Evolutionary conservation across 2,329 filamentous ascomycete genomes (phyloP), one percentile per base, ranked within the genome.

Genomic region (Endocalyx cinctus): DNA sequence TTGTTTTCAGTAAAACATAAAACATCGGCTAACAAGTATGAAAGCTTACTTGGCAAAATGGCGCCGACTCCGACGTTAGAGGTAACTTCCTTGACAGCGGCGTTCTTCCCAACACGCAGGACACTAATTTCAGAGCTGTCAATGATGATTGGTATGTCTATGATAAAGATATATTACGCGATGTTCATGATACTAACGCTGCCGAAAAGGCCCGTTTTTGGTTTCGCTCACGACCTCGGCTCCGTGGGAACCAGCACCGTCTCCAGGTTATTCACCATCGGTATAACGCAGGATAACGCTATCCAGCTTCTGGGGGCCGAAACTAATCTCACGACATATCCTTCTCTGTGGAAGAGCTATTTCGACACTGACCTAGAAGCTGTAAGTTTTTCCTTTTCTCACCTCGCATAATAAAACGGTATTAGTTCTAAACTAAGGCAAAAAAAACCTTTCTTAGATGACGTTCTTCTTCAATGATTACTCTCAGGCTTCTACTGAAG

Each of bases 171-270:
- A n/a, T n/a, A n/a, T n/a, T n/a, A n/a, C n/a, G n/a, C n/a, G n/a
- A n/a, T n/a, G n/a, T n/a, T n/a, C n/a, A n/a, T n/a, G n/a, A n/a
- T n/a, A n/a, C n/a, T n/a, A n/a, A n/a, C n/a, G n/a, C n/a, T n/a
- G n/a, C n/a, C n/a, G n/a, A n/a, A n/a, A n/a, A 68, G 86, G 64
- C 87, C 87, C 0, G 84, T 92, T 1, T 94, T 94, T 59, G 87
- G 82, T 0, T 88, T 89, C 49, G 64, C 79, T 8, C 76, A 79
- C 37, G 69, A 79, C 30, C 72, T 86, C 34, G 66, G 64, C 3
- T 53, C 67, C 2, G 63, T 73, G 17, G 47, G 57, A 3, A 38
- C 35, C 1, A 52, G 35, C 18, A 50, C 50, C 3, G 54, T 62
- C 5, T 68, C 64, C 11, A 69, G 71, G 7, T 64, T 87, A 2